Base-by-base conservation (phyloP, 768 basidiomycete species). In the Trametes villosa region DNA sequence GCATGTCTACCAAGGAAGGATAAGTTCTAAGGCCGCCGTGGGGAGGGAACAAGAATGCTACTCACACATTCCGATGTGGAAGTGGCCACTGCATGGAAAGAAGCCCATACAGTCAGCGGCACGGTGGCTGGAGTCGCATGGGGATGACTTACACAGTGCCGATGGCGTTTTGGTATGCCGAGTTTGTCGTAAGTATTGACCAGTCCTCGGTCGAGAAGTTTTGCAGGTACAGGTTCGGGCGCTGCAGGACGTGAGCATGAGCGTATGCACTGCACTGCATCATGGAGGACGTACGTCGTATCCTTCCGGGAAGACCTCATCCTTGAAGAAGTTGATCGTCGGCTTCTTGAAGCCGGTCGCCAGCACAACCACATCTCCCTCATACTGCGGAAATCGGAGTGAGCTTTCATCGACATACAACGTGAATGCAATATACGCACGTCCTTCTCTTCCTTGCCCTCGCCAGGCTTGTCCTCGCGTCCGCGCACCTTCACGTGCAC, bases 151-250 rank as follows among this genome's bases (percentile, higher is more conserved):
- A 74, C 72, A 73, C 71, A 53, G 68, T 73, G 18, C 79, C 82
- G 48, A 84, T 82, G 2, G 78, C 81, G 61, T 80, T 81, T 62
- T 75, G 68, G 62, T 83, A 83, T 12, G 80, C 66, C 8, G 81
- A 81, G 64, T 84, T 86, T 4, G 82, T 84, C 69, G 78, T 68
- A 29, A 84, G 70, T 1, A 84, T 67, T 2, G 77, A 77, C 81
- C 81, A 83, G 67, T 85, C 82, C 64, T 82, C 80, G 0, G 79
- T 79, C 20, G 77, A 75, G 71, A 86, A 84, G 67, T 82, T 84
- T 60, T 84, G 83, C 17, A 84, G 73, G 61, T 84, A 84, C 48
- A 83, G 62, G 53, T 81, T 75, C 18, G 83, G 83, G 22, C 81
- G 74, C 74, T 79, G 60, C 29, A 12, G 18, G 26, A 34, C n/a